Percentiles rank a stretch among this genome's conserved stretches.
phyloP scores from a whole-genome alignment of 768 basidiomycete genomes.

The Leccinum variicolor region DNA sequence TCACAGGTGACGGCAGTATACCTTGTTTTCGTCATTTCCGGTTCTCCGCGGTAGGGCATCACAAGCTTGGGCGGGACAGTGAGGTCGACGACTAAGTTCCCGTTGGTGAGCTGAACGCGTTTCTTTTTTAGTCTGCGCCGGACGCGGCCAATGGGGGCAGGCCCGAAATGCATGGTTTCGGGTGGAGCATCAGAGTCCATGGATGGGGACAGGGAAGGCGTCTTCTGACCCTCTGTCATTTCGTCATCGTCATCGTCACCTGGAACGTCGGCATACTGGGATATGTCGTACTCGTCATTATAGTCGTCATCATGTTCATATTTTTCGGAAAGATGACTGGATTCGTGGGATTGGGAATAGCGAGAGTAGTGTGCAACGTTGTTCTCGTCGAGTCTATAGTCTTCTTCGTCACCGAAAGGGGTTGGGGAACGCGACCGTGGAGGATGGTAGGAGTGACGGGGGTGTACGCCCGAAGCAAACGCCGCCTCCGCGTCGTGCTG shows the following conservation, averaged over 20 bases:
- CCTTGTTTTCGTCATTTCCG: constrained; percentile 70
- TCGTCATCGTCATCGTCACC: constrained; percentile 18
- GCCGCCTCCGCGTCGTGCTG: constrained; percentile 65
- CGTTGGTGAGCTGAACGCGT: constrained; percentile 79
- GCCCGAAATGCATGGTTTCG: constrained; percentile 83
- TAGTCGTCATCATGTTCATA: constrained; percentile 8
- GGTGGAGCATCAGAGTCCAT: constrained; percentile 50
- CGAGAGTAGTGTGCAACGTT: constrained; percentile 56
- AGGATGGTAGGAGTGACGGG: constrained; percentile 44
- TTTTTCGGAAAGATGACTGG: constrained; percentile 25
- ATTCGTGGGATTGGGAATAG: constrained; percentile 22
- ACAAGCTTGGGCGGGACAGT: constrained; percentile 83
- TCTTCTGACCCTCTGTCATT: constrained; percentile 22
- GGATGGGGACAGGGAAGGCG: constrained; percentile 23
- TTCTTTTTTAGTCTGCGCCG: constrained; percentile 76
- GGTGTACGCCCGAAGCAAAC: constrained; percentile 60
- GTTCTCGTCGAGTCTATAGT: constrained; percentile 57
- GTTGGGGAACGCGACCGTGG: constrained; percentile 76
- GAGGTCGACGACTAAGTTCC: constrained; percentile 84
- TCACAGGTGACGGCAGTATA: constrained; percentile 93
- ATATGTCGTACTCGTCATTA: constrained; percentile 29
- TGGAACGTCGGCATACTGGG: constrained; percentile 27
- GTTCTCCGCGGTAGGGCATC: constrained; percentile 63
- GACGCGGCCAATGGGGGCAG: constrained; percentile 78
- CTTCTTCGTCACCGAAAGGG: constrained; percentile 70